Evolutionary conservation across 73 alveolate species (phyloP).

Genomic region (Paramecium bursaria): DNA sequence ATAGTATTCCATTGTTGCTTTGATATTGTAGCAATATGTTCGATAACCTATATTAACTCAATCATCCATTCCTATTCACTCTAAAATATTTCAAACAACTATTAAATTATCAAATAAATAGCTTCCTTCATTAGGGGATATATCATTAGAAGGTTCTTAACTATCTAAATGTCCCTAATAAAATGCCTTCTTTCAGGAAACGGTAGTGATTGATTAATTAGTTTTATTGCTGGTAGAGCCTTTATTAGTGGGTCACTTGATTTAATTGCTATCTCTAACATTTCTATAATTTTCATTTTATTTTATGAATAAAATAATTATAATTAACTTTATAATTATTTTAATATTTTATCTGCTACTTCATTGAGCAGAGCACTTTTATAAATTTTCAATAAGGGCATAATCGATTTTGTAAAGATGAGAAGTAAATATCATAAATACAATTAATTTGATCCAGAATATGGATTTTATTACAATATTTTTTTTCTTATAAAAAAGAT

Average conservation of each 20-base stretch:
- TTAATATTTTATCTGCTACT: no score
- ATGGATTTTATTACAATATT: no score
- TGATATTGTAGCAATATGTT: constrained; percentile 3
- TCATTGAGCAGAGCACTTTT: no score
- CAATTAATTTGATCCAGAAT: no score
- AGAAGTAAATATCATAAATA: no score
- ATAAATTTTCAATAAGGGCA: no score
- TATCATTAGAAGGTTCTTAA: background rate
- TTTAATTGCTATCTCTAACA: constrained; percentile 22
- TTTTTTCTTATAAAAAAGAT: no score
- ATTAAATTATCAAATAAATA: constrained; percentile 1
- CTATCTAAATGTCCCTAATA: constrained; percentile 5
- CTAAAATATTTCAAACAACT: constrained; percentile 27
- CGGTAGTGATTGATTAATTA: constrained; percentile 14
- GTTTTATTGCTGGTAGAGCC: background rate
- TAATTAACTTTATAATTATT: no score
- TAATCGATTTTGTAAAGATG: no score
- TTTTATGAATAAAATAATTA: no score
- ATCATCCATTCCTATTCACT: constrained; percentile 24
- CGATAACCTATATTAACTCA: constrained; percentile 7
- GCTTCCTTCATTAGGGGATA: constrained; percentile 30
- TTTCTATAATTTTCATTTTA: constrained; percentile 40
- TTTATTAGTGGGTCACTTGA: constrained; percentile 16
- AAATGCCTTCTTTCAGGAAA: constrained; percentile 1
- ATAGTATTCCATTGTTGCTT: background rate